Percentiles rank a stretch among this genome's conserved stretches.
These are phyloP conservation scores for Amylocystis lapponica DNA, from an alignment of 768 basidiomycete species.

Conservation along the genomic window DNA sequence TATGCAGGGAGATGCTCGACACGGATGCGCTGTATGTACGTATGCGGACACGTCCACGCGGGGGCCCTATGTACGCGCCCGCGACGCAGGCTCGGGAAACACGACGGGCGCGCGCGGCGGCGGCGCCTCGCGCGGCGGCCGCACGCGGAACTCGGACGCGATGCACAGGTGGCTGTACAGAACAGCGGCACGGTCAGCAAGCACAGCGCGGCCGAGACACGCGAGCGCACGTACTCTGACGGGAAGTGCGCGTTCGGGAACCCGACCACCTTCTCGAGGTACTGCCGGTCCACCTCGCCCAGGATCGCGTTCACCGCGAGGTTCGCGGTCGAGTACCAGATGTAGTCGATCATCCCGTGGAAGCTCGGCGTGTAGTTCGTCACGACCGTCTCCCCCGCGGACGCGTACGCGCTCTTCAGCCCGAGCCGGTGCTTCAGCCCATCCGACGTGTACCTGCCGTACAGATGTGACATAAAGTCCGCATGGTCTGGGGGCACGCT, in stretches of 20 bases:
- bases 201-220: too few species aligned
- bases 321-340: slow-evolving; percentile 81
- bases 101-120: slow-evolving; percentile 32
- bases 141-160: slow-evolving; percentile 72
- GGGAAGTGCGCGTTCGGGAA: slow-evolving; percentile 98
- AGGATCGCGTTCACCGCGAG: slow-evolving; percentile 78
- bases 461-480: slow-evolving; percentile 89
- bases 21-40: slow-evolving; percentile 1
- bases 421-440: slow-evolving; percentile 77
- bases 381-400: slow-evolving; percentile 54
- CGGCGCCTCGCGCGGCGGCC: slow-evolving; percentile 52
- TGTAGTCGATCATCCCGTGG: slow-evolving; percentile 85
- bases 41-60: slow-evolving; percentile 9
- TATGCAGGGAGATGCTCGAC: slow-evolving; percentile 9
- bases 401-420: slow-evolving; percentile 81
- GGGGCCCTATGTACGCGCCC: slow-evolving; percentile 23
- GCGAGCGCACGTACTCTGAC: slow-evolving; percentile 81
- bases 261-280: slow-evolving; percentile 87
- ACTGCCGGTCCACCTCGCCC: slow-evolving; percentile 78
- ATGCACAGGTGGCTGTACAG: slow-evolving; percentile 63
- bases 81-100: slow-evolving; percentile 32
- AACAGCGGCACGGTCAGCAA: slow-evolving; percentile 6
- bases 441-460: slow-evolving; percentile 89
- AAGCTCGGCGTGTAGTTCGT: slow-evolving; percentile 92
- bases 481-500: slow-evolving; percentile 65